phyloP scores from a whole-genome alignment of 2,329 filamentous ascomycete species.

The Aspergillus pseudoviridinutans region DNA sequence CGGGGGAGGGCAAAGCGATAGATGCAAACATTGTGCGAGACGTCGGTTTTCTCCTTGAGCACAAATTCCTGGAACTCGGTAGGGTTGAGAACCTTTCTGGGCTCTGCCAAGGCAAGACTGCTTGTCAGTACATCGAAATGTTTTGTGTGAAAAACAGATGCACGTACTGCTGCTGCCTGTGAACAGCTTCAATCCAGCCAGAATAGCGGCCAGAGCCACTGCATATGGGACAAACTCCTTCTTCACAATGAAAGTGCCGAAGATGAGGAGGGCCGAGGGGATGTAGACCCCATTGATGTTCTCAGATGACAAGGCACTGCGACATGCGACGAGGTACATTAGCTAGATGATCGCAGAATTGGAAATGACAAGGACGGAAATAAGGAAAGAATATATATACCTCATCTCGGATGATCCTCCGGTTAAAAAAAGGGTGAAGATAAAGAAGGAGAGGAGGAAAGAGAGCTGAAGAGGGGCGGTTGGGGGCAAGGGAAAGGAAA shows the following conservation, averaged over 20 bases:
- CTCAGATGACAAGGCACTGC: slow-evolving; percentile 37
- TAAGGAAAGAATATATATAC: slow-evolving; percentile 16
- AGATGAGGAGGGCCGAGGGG: slow-evolving; percentile 71
- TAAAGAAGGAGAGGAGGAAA: slow-evolving; percentile 1
- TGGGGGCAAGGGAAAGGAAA: slow-evolving; percentile 4
- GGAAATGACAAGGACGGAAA: neutral
- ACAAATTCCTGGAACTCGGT: slow-evolving; percentile 86
- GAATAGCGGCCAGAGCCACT: slow-evolving; percentile 58
- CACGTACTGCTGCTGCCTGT: slow-evolving; percentile 64
- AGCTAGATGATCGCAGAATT: neutral
- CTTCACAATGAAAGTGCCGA: slow-evolving; percentile 75
- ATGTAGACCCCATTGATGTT: slow-evolving; percentile 80
- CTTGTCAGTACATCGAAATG: slow-evolving; percentile 5
- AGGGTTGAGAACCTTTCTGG: slow-evolving; percentile 80
- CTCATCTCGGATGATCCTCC: slow-evolving; percentile 25
- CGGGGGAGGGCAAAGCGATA: slow-evolving; percentile 89
- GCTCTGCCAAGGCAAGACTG: slow-evolving; percentile 48
- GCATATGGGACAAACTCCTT: slow-evolving; percentile 71
- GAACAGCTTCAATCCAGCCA: slow-evolving; percentile 70
- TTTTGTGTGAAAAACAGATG: slow-evolving; percentile 2
- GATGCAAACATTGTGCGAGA: slow-evolving; percentile 98
- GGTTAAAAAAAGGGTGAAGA: neutral
- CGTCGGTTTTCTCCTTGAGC: slow-evolving; percentile 88
- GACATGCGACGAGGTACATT: slow-evolving; percentile 11
- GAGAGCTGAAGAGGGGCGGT: neutral